A percentile compares a stretch with the other conserved stretches of the same genome.
Conservation (phyloP, 257 asterid genomes). For the Solanum microdontum region DNA sequence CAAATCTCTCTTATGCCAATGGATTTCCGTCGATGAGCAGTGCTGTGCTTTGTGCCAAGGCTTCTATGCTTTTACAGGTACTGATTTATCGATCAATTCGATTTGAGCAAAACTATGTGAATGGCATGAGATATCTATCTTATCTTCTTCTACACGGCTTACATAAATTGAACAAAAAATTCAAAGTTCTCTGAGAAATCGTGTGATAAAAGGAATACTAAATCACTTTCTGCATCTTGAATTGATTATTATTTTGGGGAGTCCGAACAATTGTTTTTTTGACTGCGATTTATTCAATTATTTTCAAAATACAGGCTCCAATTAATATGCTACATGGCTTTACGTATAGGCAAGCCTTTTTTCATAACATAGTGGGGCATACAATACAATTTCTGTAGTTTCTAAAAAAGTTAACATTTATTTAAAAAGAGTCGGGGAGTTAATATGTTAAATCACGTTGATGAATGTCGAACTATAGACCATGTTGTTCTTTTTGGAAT, state of each 20-base stretch:
- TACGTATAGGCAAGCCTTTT: neutral
- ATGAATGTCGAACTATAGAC: neutral
- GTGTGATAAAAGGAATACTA: too few species aligned
- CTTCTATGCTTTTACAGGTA: conserved; percentile 92
- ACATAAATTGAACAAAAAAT: too few species aligned
- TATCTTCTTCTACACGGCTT: too few species aligned
- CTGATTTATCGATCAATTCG: neutral
- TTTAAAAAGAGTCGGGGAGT: neutral
- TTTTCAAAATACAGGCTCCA: neutral
- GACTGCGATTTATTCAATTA: neutral
- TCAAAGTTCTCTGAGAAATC: too few species aligned
- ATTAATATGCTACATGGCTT: too few species aligned
- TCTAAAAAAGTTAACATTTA: neutral
- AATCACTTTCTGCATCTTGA: too few species aligned
- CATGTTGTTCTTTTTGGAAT: neutral
- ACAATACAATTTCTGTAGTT: neutral
- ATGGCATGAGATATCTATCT: neutral
- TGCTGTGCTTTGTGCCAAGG: conserved; percentile 85
- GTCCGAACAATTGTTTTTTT: neutral
- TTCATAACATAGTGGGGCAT: neutral
- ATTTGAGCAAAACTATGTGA: neutral
- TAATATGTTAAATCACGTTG: neutral
- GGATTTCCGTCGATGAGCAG: conserved; percentile 72
- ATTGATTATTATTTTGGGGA: too few species aligned
- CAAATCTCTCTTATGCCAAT: conserved; percentile 44